Conservation (phyloP, 2,329 filamentous ascomycete species). For the Alternaria panax region DNA sequence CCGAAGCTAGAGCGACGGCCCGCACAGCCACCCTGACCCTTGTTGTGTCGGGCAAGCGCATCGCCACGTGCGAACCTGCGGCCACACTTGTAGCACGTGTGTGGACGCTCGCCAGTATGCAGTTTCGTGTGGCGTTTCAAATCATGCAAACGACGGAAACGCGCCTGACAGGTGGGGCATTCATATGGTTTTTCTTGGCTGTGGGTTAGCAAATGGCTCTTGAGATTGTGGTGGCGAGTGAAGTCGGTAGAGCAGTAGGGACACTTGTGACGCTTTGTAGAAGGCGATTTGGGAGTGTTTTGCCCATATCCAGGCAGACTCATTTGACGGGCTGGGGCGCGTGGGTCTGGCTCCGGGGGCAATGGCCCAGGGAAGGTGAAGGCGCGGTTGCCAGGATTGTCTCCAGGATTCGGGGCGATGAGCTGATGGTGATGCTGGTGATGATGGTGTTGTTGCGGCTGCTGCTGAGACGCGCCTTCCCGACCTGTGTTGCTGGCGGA, state of each 20-base stretch:
- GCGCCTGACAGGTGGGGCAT: constrained; percentile 89
- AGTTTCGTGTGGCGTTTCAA: constrained; percentile 95
- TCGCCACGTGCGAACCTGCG: constrained; percentile 95
- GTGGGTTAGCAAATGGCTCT: constrained; percentile 95
- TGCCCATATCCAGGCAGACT: constrained; percentile 66
- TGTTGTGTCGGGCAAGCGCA: constrained; percentile 91
- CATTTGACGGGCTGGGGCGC: constrained; percentile 63
- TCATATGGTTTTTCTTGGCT: constrained; percentile 98
- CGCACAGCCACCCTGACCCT: constrained; percentile 93
- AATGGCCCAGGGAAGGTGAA: constrained; percentile 71
- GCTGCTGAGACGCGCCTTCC: constrained; percentile 48
- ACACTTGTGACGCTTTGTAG: constrained; percentile 91
- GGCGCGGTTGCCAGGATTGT: constrained; percentile 59
- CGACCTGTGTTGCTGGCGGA: constrained; percentile 53
- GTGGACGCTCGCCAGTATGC: constrained; percentile 93
- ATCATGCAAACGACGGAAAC: constrained; percentile 92
- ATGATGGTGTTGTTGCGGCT: constrained; percentile 32
- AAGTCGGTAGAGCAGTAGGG: constrained; percentile 97
- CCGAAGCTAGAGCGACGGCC: constrained; percentile 87
- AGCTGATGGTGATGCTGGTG: constrained; percentile 42
- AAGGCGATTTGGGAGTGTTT: constrained; percentile 71
- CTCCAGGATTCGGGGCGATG: constrained; percentile 47
- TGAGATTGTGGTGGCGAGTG: constrained; percentile 95
- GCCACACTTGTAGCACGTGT: constrained; percentile 93
- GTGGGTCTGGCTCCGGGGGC: constrained; percentile 56